phyloP scores from a whole-genome alignment of 192 early-diverging fungal species.

The Dissophora globulifera region DNA sequence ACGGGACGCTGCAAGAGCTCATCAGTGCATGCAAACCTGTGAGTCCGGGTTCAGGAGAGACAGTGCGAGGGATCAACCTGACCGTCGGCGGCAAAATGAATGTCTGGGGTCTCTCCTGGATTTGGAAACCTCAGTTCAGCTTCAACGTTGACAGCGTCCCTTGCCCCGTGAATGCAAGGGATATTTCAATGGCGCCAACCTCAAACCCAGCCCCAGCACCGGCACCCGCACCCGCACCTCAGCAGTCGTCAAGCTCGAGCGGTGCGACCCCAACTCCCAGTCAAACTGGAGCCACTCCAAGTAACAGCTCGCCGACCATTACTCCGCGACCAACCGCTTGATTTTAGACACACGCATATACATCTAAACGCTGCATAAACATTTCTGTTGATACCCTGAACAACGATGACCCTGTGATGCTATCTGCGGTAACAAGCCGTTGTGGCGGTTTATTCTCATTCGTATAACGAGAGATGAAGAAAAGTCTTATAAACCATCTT shows the following conservation, averaged over 20 bases:
- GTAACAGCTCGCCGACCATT: neutral
- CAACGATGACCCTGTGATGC: too few relatives aligned
- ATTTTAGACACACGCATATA: too few relatives aligned
- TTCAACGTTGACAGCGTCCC: conserved; percentile 34
- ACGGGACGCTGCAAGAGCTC: conserved; percentile 25
- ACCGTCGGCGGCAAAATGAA: conserved; percentile 36
- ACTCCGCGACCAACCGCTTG: neutral
- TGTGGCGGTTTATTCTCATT: too few relatives aligned
- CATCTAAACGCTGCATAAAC: too few relatives aligned
- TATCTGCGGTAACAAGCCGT: too few relatives aligned
- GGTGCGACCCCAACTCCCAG: neutral
- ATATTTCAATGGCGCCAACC: neutral
- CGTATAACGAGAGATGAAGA: too few relatives aligned
- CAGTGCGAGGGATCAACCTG: conserved; percentile 8
- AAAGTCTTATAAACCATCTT: too few relatives aligned
- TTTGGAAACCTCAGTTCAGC: conserved; percentile 48
- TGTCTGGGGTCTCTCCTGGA: conserved; percentile 37
- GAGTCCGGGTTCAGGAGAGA: neutral
- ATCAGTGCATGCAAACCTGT: conserved; percentile 25
- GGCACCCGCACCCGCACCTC: neutral
- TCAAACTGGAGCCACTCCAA: neutral
- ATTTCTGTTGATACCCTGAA: too few relatives aligned
- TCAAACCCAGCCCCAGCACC: neutral
- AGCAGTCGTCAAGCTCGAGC: neutral
- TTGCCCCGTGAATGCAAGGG: conserved; percentile 35